Conservation (phyloP, 2,329 filamentous ascomycete species). For the Verticillium nonalfalfae region DNA sequence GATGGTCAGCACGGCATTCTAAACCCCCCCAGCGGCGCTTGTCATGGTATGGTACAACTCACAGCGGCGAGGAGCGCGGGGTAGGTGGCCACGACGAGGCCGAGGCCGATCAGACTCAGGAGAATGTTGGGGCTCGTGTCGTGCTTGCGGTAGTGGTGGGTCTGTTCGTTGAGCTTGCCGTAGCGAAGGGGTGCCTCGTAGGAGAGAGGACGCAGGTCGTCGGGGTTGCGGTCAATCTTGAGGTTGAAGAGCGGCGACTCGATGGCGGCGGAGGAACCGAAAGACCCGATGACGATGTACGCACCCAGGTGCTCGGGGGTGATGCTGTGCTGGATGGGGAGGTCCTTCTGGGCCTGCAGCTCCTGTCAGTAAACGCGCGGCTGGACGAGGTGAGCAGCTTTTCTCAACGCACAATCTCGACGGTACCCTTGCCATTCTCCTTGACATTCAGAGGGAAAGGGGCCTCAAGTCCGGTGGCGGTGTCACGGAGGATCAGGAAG, state of each 20-base stretch:
- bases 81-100: slow-evolving; percentile 66
- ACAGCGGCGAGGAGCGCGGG: slow-evolving; percentile 67
- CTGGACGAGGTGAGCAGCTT: neutral
- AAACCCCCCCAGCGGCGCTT: neutral
- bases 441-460: slow-evolving; percentile 81
- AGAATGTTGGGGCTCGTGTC: slow-evolving; percentile 74
- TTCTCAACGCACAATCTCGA: slow-evolving; percentile 68
- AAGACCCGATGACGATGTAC: slow-evolving; percentile 80
- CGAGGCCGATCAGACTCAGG: slow-evolving; percentile 71
- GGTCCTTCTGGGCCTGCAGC: slow-evolving; percentile 76
- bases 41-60: slow-evolving; percentile 25
- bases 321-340: slow-evolving; percentile 74
- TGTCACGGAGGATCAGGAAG: slow-evolving; percentile 76
- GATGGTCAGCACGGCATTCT: neutral
- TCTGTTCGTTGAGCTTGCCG: slow-evolving; percentile 75
- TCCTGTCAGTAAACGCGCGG: slow-evolving; percentile 17
- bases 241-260: slow-evolving; percentile 65
- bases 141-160: slow-evolving; percentile 82
- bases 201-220: slow-evolving; percentile 44
- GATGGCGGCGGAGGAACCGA: slow-evolving; percentile 66
- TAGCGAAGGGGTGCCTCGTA: slow-evolving; percentile 72
- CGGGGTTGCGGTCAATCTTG: slow-evolving; percentile 56
- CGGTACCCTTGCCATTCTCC: slow-evolving; percentile 77
- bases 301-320: slow-evolving; percentile 65
- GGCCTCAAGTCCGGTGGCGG: slow-evolving; percentile 64